Percentiles rank a stretch among this genome's conserved stretches.
phyloP scores from a whole-genome alignment of 1,139 yeast species.

The Hyphopichia buzzinii region DNA sequence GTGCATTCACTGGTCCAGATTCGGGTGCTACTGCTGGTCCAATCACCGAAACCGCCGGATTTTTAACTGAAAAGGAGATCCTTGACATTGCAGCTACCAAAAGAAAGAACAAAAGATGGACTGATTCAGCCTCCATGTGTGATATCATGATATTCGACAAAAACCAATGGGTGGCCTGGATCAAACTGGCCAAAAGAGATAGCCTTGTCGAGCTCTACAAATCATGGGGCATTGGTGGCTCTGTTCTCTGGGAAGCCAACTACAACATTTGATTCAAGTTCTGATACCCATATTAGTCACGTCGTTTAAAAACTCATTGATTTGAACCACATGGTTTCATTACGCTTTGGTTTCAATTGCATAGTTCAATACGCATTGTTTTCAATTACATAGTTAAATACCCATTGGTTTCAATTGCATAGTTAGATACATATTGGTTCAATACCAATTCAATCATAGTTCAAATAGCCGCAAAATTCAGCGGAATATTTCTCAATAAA shows the following conservation, averaged over 20 bases:
- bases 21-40: constrained; percentile 5
- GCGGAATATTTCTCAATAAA: too few relatives aligned
- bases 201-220: constrained; percentile 10
- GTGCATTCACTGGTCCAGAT: constrained; percentile 8
- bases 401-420: too few relatives aligned
- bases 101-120: constrained; percentile 11
- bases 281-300: too few relatives aligned
- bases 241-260: constrained; percentile 14
- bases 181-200: constrained; percentile 11
- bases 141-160: constrained; percentile 15
- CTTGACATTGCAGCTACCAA: constrained; percentile 10
- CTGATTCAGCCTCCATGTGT: constrained; percentile 13
- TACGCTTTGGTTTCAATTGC: too few relatives aligned
- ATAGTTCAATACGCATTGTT: too few relatives aligned
- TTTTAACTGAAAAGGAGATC: constrained; percentile 10
- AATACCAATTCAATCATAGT: too few relatives aligned
- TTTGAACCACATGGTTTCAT: too few relatives aligned
- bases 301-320: too few relatives aligned
- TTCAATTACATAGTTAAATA: too few relatives aligned
- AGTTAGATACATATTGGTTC: too few relatives aligned
- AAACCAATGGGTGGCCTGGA: constrained; percentile 17
- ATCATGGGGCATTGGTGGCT: constrained; percentile 15
- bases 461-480: too few relatives aligned
- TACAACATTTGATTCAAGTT: constrained; percentile 6
- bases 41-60: constrained; percentile 9